Conservation (phyloP, 1,284 basidiomycete species). For the Ganoderma leucocontextum region DNA sequence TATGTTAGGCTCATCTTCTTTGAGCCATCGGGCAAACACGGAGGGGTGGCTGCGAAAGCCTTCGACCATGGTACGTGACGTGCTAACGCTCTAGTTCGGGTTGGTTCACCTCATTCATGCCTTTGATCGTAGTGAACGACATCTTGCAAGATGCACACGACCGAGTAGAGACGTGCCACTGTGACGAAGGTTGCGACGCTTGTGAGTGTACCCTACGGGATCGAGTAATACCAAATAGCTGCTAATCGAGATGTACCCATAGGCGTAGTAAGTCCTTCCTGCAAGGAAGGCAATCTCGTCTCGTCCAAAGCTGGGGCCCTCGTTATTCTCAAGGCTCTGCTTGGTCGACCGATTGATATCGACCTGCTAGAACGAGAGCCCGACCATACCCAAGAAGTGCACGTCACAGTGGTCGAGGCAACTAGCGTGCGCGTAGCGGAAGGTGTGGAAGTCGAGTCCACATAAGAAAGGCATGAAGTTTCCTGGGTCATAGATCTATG, state of each 20-base stretch:
- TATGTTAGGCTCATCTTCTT: slow-evolving; percentile 82
- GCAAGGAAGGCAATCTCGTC: slow-evolving; percentile 73
- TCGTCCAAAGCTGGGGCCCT: slow-evolving; percentile 78
- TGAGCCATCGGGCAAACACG: slow-evolving; percentile 75
- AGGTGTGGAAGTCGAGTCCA: slow-evolving; percentile 60
- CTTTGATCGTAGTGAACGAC: slow-evolving; percentile 52
- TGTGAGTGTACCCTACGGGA: slow-evolving; percentile 57
- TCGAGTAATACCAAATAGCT: background rate
- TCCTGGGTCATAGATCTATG: slow-evolving; percentile 23
- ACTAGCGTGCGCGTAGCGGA: slow-evolving; percentile 53
- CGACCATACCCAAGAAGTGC: slow-evolving; percentile 32
- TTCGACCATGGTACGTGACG: slow-evolving; percentile 82
- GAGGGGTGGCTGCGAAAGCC: slow-evolving; percentile 79
- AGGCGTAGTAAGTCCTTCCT: slow-evolving; percentile 72
- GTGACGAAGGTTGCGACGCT: slow-evolving; percentile 74
- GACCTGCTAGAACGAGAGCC: slow-evolving; percentile 47
- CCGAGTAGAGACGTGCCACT: slow-evolving; percentile 73
- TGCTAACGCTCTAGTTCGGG: background rate
- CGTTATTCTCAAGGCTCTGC: slow-evolving; percentile 68
- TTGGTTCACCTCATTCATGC: background rate
- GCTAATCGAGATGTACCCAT: slow-evolving; percentile 7
- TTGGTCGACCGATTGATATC: slow-evolving; percentile 61
- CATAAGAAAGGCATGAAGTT: slow-evolving; percentile 24
- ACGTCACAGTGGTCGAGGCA: slow-evolving; percentile 64
- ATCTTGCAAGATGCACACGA: slow-evolving; percentile 72